Evolutionary conservation across 306 rosid species (phyloP).

Genomic region (Quercus engelmannii): DNA sequence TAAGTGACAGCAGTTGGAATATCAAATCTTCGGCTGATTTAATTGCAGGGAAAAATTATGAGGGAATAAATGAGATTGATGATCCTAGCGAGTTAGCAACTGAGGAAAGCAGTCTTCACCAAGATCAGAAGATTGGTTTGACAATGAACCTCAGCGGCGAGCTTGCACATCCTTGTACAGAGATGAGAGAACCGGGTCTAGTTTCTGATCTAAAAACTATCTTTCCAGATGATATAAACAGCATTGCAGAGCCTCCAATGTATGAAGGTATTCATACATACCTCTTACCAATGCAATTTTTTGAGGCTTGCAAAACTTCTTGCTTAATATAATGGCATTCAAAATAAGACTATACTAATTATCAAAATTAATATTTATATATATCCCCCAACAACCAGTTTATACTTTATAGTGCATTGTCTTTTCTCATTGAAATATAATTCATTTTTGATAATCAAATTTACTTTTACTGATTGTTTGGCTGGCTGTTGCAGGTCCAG

Average conservation of each 20-base stretch:
- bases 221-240: constrained; percentile 24
- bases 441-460: not conserved
- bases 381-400: not conserved
- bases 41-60: constrained; percentile 17
- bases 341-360: not conserved
- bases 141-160: constrained; percentile 23
- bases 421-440: not conserved
- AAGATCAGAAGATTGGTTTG: constrained; percentile 25
- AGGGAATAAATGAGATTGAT: constrained; percentile 3
- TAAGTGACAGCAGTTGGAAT: constrained; percentile 19
- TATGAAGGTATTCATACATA: constrained; percentile 46
- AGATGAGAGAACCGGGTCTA: constrained; percentile 1
- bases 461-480: not conserved
- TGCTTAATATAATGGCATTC: not conserved
- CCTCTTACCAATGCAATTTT: not conserved
- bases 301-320: not conserved
- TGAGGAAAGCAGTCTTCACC: constrained; percentile 27
- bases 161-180: not conserved
- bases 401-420: not conserved
- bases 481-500: constrained; percentile 30
- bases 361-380: not conserved
- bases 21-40: constrained; percentile 17
- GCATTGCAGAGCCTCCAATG: constrained; percentile 9
- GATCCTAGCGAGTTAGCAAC: constrained; percentile 15
- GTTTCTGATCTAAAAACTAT: constrained; percentile 28